A percentile compares a stretch with the other conserved stretches of the same genome.
phyloP scores from a whole-genome alignment of 148 eudicot species.

The Dysphania ambrosioides region DNA sequence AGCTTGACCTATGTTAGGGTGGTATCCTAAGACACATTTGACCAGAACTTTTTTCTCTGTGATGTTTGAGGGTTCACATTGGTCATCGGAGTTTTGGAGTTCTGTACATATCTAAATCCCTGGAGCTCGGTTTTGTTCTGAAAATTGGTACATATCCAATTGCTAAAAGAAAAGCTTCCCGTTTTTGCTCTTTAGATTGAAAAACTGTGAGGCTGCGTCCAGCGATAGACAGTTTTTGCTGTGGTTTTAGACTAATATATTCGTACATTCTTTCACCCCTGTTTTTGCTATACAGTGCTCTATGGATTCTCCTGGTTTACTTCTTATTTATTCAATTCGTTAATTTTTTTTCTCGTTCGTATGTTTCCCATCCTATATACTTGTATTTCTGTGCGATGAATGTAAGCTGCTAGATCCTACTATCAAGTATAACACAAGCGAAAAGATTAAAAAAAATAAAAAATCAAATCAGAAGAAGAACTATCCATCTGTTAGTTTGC shows the following conservation, averaged over 20 bases:
- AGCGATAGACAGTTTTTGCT: constrained; percentile 15
- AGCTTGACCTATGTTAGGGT: constrained; percentile 8
- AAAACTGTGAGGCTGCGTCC: constrained; percentile 17
- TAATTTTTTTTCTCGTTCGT: constrained; percentile 3
- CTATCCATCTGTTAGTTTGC: constrained; percentile 17
- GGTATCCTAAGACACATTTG: constrained; percentile 15
- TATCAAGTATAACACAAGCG: not conserved
- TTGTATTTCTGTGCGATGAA: constrained; percentile 4
- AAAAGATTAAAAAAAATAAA: not conserved
- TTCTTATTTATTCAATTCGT: constrained; percentile 25
- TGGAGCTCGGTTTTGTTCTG: constrained; percentile 28
- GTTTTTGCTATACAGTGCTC: constrained; percentile 17
- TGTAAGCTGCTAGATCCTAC: not conserved
- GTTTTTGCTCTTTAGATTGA: constrained; percentile 25
- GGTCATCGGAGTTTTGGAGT: constrained; percentile 33
- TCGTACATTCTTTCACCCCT: constrained; percentile 29
- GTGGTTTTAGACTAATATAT: constrained; percentile 24
- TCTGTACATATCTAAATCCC: constrained; percentile 34
- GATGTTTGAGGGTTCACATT: constrained; percentile 23
- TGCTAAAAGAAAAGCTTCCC: constrained; percentile 16
- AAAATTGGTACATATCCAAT: constrained; percentile 27
- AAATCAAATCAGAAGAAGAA: not conserved
- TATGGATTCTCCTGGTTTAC: constrained; percentile 20
- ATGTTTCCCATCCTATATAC: not conserved
- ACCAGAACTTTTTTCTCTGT: constrained; percentile 26